A percentile compares a stretch with the other conserved stretches of the same genome.
Evolutionary conservation across 306 rosid genomes (phyloP).

Genomic region (Elaeagnus macrophylla): DNA sequence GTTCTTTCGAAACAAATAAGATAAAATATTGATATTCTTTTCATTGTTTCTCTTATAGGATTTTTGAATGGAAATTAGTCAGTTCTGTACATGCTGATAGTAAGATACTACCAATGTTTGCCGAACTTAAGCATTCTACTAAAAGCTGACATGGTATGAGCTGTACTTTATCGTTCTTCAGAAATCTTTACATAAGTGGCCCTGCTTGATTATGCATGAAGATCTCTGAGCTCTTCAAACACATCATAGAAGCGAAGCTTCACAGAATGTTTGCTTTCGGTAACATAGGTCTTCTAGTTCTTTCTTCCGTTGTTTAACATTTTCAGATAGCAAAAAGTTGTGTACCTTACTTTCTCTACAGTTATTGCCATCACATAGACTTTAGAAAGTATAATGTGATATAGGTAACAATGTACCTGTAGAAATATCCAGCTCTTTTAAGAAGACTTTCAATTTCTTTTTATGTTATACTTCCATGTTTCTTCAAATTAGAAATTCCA

Average conservation of each 20-base stretch:
- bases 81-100: not conserved
- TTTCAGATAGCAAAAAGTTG: not conserved
- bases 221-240: not conserved
- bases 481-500: no score
- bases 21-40: constrained; percentile 3
- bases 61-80: constrained; percentile 10
- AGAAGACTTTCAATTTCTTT: no score
- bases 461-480: no score
- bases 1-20: constrained; percentile 22
- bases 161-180: not conserved
- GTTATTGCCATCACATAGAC: not conserved
- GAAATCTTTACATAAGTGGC: not conserved
- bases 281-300: not conserved
- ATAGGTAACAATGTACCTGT: no score
- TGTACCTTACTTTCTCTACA: not conserved
- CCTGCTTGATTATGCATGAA: not conserved
- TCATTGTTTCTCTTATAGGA: not conserved
- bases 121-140: not conserved
- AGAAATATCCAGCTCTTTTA: not conserved
- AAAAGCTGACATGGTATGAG: not conserved
- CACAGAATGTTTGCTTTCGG: not conserved
- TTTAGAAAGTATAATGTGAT: no score
- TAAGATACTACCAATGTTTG: not conserved
- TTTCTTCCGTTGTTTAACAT: not conserved
- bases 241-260: not conserved